Evolutionary conservation across 176 grass and related monocot species (phyloP).

Genomic region (Eragrostis curvula): DNA sequence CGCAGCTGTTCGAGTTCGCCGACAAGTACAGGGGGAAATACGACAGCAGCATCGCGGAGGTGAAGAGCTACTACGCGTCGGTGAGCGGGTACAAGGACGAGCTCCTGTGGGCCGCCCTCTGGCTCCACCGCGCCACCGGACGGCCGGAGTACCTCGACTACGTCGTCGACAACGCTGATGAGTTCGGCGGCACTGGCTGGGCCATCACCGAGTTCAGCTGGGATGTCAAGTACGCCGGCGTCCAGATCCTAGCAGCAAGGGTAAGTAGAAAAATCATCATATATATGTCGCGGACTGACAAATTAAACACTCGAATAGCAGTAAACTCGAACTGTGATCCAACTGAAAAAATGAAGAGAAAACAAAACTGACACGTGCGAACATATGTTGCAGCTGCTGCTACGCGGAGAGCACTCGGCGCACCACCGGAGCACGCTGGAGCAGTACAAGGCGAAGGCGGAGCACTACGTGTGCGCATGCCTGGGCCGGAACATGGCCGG

Average conservation of each 20-base stretch:
- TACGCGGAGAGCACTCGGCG: slow-evolving; percentile 51
- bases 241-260: slow-evolving; percentile 75
- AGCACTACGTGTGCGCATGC: slow-evolving; percentile 74
- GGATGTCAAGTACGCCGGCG: slow-evolving; percentile 92
- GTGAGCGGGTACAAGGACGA: slow-evolving; percentile 88
- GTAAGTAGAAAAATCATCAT: slow-evolving; percentile 22
- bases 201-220: slow-evolving; percentile 92
- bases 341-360: not conserved
- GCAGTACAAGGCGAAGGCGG: slow-evolving; percentile 75
- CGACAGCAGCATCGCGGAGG: slow-evolving; percentile 77
- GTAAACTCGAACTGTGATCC: not conserved
- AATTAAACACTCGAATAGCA: too few relatives aligned
- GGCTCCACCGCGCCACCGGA: slow-evolving; percentile 81
- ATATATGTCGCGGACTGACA: too few relatives aligned
- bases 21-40: slow-evolving; percentile 77
- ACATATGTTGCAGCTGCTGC: slow-evolving; percentile 35
- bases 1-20: slow-evolving; percentile 79
- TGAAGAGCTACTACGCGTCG: slow-evolving; percentile 90
- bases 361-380: not conserved
- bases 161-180: slow-evolving; percentile 62
- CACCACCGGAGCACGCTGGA: slow-evolving; percentile 54
- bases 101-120: slow-evolving; percentile 83
- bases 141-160: slow-evolving; percentile 65
- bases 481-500: slow-evolving; percentile 54
- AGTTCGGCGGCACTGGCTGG: slow-evolving; percentile 78